Conservation (phyloP, 257 asterid genomes). For the Fraxinus anomala region DNA sequence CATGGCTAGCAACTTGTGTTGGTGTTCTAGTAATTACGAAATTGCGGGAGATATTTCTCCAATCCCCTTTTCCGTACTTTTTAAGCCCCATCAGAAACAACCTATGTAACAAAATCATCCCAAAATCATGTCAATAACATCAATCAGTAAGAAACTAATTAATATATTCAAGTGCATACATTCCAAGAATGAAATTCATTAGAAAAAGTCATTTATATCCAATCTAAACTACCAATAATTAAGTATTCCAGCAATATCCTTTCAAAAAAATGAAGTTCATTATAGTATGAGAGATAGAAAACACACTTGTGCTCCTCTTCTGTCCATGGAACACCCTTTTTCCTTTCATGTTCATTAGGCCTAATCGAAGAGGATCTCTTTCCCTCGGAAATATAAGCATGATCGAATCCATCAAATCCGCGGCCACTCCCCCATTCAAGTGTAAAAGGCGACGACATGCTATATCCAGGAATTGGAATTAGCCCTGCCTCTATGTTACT, state of each 20-base stretch:
- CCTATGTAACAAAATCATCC: slow-evolving; percentile 39
- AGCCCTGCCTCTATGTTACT: slow-evolving; percentile 89
- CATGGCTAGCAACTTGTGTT: slow-evolving; percentile 98
- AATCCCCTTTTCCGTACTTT: slow-evolving; percentile 95
- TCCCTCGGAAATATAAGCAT: slow-evolving; percentile 43
- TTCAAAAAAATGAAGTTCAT: not conserved
- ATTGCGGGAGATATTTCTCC: slow-evolving; percentile 92
- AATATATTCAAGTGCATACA: not conserved
- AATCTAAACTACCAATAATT: not conserved
- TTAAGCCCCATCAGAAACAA: slow-evolving; percentile 90
- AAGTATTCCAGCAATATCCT: slow-evolving; percentile 5
- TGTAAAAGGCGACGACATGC: slow-evolving; percentile 62
- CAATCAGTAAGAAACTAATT: not conserved
- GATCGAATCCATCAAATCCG: slow-evolving; percentile 52
- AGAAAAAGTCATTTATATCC: slow-evolving; percentile 10
- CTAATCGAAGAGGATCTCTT: slow-evolving; percentile 48
- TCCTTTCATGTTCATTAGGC: slow-evolving; percentile 81
- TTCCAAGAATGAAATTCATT: not conserved
- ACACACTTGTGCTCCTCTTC: slow-evolving; percentile 93
- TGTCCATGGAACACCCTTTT: slow-evolving; percentile 97
- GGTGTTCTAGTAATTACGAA: slow-evolving; percentile 90
- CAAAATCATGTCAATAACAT: slow-evolving; percentile 18
- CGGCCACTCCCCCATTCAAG: slow-evolving; percentile 72
- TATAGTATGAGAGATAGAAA: slow-evolving; percentile 6
- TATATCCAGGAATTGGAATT: slow-evolving; percentile 72